These are phyloP conservation scores for Phaffomyces antillensis DNA, from an alignment of 805 yeast species.

Conservation along the genomic window DNA sequence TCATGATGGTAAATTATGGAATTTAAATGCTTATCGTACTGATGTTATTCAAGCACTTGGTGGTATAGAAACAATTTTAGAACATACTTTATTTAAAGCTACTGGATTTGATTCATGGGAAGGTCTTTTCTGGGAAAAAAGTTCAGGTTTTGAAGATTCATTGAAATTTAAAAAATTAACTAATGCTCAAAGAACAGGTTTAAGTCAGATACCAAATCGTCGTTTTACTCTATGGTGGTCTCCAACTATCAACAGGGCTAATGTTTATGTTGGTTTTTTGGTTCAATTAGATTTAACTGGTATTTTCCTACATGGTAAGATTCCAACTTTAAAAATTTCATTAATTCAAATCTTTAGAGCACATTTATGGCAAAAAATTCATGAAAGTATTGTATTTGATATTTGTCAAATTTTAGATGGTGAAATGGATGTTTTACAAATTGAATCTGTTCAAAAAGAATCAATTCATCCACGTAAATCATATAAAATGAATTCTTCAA, in stretches of 20 bases:
- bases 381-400: constrained; percentile 91
- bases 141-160: constrained; percentile 94
- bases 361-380: constrained; percentile 98
- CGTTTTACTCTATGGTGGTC: constrained; percentile 99
- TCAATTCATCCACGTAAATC: constrained; percentile 96
- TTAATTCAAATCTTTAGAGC: constrained; percentile 95
- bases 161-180: constrained; percentile 91
- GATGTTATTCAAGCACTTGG: constrained; percentile 97
- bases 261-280: constrained; percentile 94
- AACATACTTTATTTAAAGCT: constrained; percentile 91
- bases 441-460: constrained; percentile 82
- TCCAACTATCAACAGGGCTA: constrained; percentile 96
- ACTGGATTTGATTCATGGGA: constrained; percentile 99
- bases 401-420: constrained; percentile 86
- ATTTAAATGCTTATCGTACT: constrained; percentile 81
- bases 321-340: constrained; percentile 93
- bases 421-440: constrained; percentile 74
- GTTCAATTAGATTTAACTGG: constrained; percentile 97
- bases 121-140: constrained; percentile 97
- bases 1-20: constrained; percentile 97
- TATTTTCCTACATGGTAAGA: constrained; percentile 93
- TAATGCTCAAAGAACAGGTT: constrained; percentile 95
- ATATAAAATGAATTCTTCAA: constrained; percentile 92
- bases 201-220: constrained; percentile 95
- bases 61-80: constrained; percentile 92